A percentile compares a stretch with the other conserved stretches of the same genome.
Evolutionary conservation across 2,329 filamentous ascomycete genomes (phyloP).

Genomic region (Zalaria sp.): DNA sequence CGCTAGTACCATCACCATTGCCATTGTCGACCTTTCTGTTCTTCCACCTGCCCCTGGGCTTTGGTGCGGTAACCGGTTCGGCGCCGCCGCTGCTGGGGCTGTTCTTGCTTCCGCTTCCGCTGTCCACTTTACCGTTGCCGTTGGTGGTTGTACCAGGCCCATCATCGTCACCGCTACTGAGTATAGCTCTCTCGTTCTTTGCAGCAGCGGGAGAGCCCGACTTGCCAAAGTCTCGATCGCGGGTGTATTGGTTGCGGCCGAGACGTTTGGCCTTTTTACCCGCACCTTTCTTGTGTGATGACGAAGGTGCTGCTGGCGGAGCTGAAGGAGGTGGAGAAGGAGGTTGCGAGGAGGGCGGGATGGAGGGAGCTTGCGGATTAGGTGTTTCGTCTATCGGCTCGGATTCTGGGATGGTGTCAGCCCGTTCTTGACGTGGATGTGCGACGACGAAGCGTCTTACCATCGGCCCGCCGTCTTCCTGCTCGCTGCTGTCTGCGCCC

Average conservation of each 20-base stretch:
- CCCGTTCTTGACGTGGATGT: conserved; percentile 5
- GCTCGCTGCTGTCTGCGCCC: conserved; percentile 70
- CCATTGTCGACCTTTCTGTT: conserved; percentile 11
- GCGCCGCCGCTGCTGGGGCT: conserved; percentile 18
- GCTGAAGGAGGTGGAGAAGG: conserved; percentile 18
- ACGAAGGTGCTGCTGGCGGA: conserved; percentile 25
- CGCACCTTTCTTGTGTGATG: conserved; percentile 47
- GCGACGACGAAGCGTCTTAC: conserved; percentile 30
- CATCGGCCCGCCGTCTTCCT: conserved; percentile 68
- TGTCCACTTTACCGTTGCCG: conserved; percentile 17
- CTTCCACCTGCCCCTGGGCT: conserved; percentile 14
- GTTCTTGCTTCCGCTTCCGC: conserved; percentile 29
- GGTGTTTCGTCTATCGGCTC: conserved; percentile 56
- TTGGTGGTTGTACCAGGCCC: conserved; percentile 26
- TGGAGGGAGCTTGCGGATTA: conserved; percentile 25
- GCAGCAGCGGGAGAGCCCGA: conserved; percentile 33
- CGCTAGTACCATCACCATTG: conserved; percentile 14
- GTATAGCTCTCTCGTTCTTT: conserved; percentile 11
- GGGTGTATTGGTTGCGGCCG: conserved; percentile 72
- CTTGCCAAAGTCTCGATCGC: conserved; percentile 49
- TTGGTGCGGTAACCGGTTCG: conserved; percentile 20
- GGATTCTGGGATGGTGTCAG: conserved; percentile 41
- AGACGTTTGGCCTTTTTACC: conserved; percentile 44
- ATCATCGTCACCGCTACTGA: conserved; percentile 18
- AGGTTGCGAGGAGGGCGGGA: conserved; percentile 29